A percentile compares a stretch with the other conserved stretches of the same genome.
These are phyloP conservation scores for Talaromyces sp. DNA, from an alignment of 2,329 filamentous ascomycete species.

Conservation along the genomic window DNA sequence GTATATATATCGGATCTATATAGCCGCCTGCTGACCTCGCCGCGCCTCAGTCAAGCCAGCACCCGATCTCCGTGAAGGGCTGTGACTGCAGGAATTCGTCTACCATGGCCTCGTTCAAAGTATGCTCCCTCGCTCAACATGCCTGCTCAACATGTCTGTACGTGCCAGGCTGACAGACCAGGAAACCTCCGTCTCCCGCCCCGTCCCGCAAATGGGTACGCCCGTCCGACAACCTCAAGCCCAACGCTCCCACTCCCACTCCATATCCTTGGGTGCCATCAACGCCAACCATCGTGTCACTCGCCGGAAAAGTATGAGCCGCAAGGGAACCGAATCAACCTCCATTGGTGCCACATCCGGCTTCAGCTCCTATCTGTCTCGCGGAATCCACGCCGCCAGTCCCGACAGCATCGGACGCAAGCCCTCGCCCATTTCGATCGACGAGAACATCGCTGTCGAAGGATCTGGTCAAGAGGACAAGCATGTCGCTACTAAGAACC, in stretches of 20 bases:
- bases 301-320: constrained; percentile 85
- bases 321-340: constrained; percentile 65
- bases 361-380: constrained; percentile 41
- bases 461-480: constrained; percentile 51
- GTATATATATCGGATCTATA: constrained; percentile 26
- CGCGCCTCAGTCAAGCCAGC: constrained; percentile 17
- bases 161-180: constrained; percentile 16
- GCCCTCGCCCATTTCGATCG: constrained; percentile 36
- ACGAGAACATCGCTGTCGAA: constrained; percentile 40
- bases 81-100: constrained; percentile 29
- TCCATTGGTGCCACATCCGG: constrained; percentile 44
- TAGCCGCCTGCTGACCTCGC: constrained; percentile 19
- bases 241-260: constrained; percentile 78
- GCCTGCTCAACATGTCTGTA: neutral
- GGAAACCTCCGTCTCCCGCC: constrained; percentile 59
- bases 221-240: constrained; percentile 57
- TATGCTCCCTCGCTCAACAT: constrained; percentile 21
- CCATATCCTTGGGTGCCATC: constrained; percentile 71
- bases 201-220: constrained; percentile 62
- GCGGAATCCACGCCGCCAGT: constrained; percentile 38
- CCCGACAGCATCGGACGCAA: constrained; percentile 37
- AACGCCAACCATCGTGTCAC: constrained; percentile 83
- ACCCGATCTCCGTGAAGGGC: constrained; percentile 15
- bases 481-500: constrained; percentile 52
- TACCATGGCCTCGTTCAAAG: constrained; percentile 44